Percentiles rank a stretch among this genome's conserved stretches.
Evolutionary conservation across 2,329 filamentous ascomycete genomes (phyloP).

Genomic region (Colletotrichum sp.): DNA sequence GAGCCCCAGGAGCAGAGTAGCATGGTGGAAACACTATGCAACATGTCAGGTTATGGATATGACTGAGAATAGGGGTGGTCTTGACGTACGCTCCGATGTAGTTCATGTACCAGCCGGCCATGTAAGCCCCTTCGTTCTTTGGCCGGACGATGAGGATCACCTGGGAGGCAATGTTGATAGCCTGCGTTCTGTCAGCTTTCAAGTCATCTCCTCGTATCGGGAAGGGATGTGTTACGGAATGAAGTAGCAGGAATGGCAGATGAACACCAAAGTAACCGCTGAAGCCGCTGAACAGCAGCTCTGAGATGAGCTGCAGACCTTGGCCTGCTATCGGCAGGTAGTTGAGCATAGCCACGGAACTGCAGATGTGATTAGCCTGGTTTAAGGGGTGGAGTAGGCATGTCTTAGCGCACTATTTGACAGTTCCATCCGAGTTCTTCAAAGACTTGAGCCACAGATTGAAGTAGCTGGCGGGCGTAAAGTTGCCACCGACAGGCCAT

Average conservation of each 20-base stretch:
- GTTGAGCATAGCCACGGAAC: slow-evolving; percentile 11
- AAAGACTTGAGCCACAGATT: slow-evolving; percentile 8
- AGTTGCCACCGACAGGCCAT: slow-evolving; percentile 11
- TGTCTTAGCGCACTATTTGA: slow-evolving; percentile 14
- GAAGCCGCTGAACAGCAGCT: slow-evolving; percentile 1
- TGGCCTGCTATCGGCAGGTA: slow-evolving; percentile 3
- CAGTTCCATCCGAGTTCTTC: neutral
- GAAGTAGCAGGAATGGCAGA: slow-evolving; percentile 2
- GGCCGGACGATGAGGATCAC: slow-evolving; percentile 6
- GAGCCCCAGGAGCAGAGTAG: slow-evolving; percentile 7
- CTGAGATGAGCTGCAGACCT: slow-evolving; percentile 1
- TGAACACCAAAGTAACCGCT: slow-evolving; percentile 8
- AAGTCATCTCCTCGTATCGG: neutral
- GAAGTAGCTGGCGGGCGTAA: slow-evolving; percentile 6
- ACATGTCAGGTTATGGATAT: neutral
- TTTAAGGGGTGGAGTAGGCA: too few relatives aligned
- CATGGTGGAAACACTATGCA: slow-evolving; percentile 3
- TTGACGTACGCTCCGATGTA: slow-evolving; percentile 8
- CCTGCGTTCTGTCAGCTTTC: neutral
- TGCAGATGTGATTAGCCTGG: neutral
- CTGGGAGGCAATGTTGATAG: slow-evolving; percentile 3
- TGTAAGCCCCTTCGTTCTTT: slow-evolving; percentile 1
- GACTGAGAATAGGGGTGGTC: neutral
- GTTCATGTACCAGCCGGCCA: slow-evolving; percentile 18
- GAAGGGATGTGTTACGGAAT: neutral